Base-by-base conservation (phyloP, 2,329 filamentous ascomycete genomes). In the Aspergillus pseudoviridinutans region DNA sequence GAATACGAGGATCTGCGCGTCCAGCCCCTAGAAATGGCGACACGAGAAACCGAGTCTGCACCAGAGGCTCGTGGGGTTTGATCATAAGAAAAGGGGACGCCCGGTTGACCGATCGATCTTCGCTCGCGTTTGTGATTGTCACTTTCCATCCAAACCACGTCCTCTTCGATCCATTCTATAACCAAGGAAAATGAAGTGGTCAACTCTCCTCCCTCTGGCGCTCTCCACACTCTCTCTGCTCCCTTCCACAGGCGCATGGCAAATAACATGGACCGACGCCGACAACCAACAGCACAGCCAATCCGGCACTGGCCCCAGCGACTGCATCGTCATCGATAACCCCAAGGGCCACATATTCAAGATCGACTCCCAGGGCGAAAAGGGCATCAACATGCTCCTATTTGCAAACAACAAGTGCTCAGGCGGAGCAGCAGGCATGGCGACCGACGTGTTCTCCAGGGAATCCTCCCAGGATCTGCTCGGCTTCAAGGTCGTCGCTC, bases 381-480 rank as follows among this genome's bases (percentile, higher is more conserved):
- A 50, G 17, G 55, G 35, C 7, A 60, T 60, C 53, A 58, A 60
- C 46, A 60, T 60, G 58, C 53, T 58, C 12, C 55, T 60, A 12
- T 60, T 58, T 49, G 50, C 53, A 3, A 60, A 58, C 20, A 22
- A 25, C n/a, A n/a, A 58, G 12, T 60, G 58, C 46, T 20, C 8
- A 4, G 56, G 58, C 5, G 22, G 58, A 2, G 3, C 55, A 5
- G 42, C 56, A 3, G 58, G 58, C 2, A 53, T 35, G 46, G 58
- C 58, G 9, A 60, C 56, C 22, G 46, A 55, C 22, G 10, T 38
- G 2, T 60, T 60, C 28, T 53, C 55, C 3, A 60, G 56, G 50
- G 49, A 53, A 4, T 20, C 58, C 27, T 58, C 55, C 2, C 32
- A 24, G 7, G 52, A 27, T 51, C 38, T 60, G 3, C 46, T 55